Evolutionary conservation across 140 eudicot species (phyloP), one percentile per base, ranked within the genome.

Genomic region (Oenanthe javanica): DNA sequence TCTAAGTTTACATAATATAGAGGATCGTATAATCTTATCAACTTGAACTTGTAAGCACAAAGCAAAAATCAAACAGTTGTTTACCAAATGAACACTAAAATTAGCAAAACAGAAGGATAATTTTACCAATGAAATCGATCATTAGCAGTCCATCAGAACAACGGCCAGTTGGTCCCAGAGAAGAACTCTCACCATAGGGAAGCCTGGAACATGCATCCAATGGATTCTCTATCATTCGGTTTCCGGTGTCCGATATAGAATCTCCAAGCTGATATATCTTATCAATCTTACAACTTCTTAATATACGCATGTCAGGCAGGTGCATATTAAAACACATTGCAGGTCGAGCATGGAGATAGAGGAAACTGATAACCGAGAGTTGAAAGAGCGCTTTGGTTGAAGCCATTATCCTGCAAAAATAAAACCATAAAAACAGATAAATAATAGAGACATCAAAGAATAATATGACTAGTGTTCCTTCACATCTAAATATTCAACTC

Each of bases 131-230:
- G 74, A 59, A 81, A 71, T 86, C 87, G 12, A 86, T 83, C 79
- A 86, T 75, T 3, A 86, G 79, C 5, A 84, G 81, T 55, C 89
- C 89, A 50, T 86, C 81, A 1, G 87, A 84, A 77, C 81, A 78
- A 10, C 89, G 87, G 27, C 87, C 89, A 47, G 89, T 84, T 52
- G 87, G 80, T n/a, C 75, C 69, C 48, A 69, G 10, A 47, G 67
- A 71, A 77, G 67, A 51, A 72, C 79, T 73, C 27, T 81, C 57
- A 2, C 89, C 89, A n/a, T 86, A 86, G 1, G 87, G 89, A 21
- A 73, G 84, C 43, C 79, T 57, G 25, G 79, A 21, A 77, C n/a
- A 81, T 19, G 25, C 27, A 73, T 31, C 19, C 47, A 47, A 6
- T 19, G 75, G 77, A 43, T 72, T 4, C 16, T 72, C 51, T 43